phyloP scores from a whole-genome alignment of 2,329 filamentous ascomycete genomes.

The Scytalidium sp. region DNA sequence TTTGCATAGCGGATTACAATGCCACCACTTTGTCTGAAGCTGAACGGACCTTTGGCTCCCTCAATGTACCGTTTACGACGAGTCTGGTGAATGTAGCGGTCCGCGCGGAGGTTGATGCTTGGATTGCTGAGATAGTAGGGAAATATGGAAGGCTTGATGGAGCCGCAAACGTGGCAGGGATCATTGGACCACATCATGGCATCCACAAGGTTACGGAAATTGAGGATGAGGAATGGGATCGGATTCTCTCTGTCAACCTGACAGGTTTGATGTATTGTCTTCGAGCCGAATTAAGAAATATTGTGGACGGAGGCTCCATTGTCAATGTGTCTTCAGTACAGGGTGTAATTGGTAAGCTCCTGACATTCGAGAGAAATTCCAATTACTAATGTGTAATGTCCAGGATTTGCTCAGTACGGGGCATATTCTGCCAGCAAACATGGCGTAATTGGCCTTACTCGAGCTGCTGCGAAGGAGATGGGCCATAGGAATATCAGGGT shows the following conservation, averaged over 20 bases:
- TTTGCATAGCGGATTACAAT: slow-evolving; percentile 21
- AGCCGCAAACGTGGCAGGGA: slow-evolving; percentile 50
- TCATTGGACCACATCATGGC: slow-evolving; percentile 31
- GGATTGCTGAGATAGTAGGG: slow-evolving; percentile 32
- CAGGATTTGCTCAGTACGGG: slow-evolving; percentile 27
- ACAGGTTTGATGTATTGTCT: slow-evolving; percentile 35
- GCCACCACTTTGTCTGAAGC: slow-evolving; percentile 19
- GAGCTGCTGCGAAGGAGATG: slow-evolving; percentile 34
- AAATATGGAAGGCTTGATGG: slow-evolving; percentile 36
- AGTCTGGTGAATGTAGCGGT: slow-evolving; percentile 32
- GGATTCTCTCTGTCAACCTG: slow-evolving; percentile 34
- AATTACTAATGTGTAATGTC: slow-evolving; percentile 29
- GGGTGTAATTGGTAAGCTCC: slow-evolving; percentile 38
- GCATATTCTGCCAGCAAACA: slow-evolving; percentile 37
- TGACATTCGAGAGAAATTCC: slow-evolving; percentile 11
- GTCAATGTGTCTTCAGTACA: slow-evolving; percentile 44
- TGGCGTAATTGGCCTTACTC: slow-evolving; percentile 36
- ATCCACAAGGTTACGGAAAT: slow-evolving; percentile 23
- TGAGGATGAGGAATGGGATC: slow-evolving; percentile 35
- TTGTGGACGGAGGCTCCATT: slow-evolving; percentile 34
- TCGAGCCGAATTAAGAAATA: slow-evolving; percentile 34
- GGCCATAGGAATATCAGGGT: slow-evolving; percentile 25
- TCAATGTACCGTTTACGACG: slow-evolving; percentile 17
- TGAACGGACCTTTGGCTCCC: slow-evolving; percentile 27
- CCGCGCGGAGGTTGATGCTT: slow-evolving; percentile 28